phyloP scores from a whole-genome alignment of 83 land plant genomes.

The Picea engelmannii region DNA sequence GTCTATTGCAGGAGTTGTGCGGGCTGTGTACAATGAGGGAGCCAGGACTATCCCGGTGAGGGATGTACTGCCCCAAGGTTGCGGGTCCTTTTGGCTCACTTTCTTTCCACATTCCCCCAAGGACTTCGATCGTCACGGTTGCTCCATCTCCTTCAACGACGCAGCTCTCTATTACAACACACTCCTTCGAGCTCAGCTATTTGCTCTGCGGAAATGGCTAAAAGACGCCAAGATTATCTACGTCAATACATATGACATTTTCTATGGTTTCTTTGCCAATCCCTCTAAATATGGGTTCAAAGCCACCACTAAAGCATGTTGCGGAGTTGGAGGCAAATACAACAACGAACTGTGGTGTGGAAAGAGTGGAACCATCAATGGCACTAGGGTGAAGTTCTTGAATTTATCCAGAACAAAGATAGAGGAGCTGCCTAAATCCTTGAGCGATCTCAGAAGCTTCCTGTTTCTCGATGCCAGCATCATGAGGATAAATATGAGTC shows the following conservation, averaged over 20 bases:
- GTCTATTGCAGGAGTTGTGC: constrained; percentile 7
- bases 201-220: not conserved
- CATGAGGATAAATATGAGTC: too few species aligned
- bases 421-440: too few species aligned
- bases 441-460: too few species aligned
- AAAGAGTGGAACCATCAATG: constrained; percentile 11
- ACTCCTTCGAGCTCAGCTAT: constrained; percentile 2
- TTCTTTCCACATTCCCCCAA: not conserved
- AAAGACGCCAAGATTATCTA: not conserved
- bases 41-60: constrained; percentile 18
- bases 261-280: constrained; percentile 8
- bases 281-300: constrained; percentile 24
- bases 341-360: constrained; percentile 29
- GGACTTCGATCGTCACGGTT: constrained; percentile 18
- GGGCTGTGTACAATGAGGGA: constrained; percentile 24
- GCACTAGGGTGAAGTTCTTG: not conserved
- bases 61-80: constrained; percentile 25
- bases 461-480: too few species aligned
- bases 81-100: constrained; percentile 22
- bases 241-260: constrained; percentile 8
- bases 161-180: constrained; percentile 16
- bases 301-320: constrained; percentile 17
- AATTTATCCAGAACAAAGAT: too few species aligned
- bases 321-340: constrained; percentile 27
- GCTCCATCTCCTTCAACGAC: constrained; percentile 22